Percentiles rank a stretch among this genome's conserved stretches.
These are phyloP conservation scores for Tubosaeta sp. DNA, from an alignment of 768 basidiomycete genomes.

Conservation along the genomic window DNA sequence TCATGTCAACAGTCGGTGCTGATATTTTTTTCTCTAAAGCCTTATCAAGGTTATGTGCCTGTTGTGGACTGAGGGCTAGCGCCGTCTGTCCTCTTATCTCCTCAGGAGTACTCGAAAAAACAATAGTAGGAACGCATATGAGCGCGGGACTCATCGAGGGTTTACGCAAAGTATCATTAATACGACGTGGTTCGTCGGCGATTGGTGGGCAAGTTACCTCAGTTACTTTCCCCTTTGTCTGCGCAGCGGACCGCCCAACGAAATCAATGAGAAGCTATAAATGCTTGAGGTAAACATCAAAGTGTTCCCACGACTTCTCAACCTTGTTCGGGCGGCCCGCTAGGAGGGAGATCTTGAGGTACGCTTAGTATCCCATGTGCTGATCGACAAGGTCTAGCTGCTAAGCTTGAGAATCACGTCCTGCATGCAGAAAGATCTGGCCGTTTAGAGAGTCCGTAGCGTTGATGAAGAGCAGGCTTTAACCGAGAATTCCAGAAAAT, in stretches of 20 bases:
- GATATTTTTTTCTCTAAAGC: neutral
- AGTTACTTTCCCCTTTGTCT: constrained; percentile 8
- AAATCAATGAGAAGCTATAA: neutral
- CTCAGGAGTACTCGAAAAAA: constrained; percentile 31
- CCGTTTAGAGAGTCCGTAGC: neutral
- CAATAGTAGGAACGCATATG: constrained; percentile 46
- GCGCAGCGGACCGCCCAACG: neutral
- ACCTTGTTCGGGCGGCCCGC: neutral
- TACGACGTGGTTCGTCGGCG: constrained; percentile 6
- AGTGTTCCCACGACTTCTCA: neutral
- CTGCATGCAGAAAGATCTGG: neutral
- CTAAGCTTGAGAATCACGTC: neutral
- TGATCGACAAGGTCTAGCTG: neutral
- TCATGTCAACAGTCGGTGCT: neutral
- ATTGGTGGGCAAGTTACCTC: constrained; percentile 5
- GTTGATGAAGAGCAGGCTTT: neutral
- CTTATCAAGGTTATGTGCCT: constrained; percentile 15
- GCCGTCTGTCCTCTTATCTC: constrained; percentile 12
- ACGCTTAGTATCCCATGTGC: neutral
- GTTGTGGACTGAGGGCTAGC: neutral
- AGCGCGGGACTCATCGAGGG: constrained; percentile 25
- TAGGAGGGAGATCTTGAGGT: neutral
- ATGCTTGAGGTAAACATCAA: neutral
- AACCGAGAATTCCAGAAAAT: constrained; percentile 2
- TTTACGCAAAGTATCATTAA: constrained; percentile 6